A percentile compares a stretch with the other conserved stretches of the same genome.
phyloP scores from a whole-genome alignment of 495 filamentous ascomycete species.

The Coniosporium apollinis region DNA sequence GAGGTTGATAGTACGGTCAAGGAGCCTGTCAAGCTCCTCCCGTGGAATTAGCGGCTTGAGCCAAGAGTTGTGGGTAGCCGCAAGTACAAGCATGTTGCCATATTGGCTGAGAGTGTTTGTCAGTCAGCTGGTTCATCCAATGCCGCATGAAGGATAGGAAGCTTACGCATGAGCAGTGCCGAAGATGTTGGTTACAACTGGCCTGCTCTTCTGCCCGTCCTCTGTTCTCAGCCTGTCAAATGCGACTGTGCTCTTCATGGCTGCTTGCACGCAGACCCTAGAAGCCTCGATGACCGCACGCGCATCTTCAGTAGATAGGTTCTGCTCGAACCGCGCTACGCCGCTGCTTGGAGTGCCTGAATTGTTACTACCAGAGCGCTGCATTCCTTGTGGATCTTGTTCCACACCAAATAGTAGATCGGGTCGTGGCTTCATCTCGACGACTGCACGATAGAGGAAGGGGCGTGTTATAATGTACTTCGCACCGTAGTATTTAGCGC shows the following conservation, averaged over 20 bases:
- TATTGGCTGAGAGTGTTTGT: constrained; percentile 56
- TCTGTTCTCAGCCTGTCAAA: constrained; percentile 51
- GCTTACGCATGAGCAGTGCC: constrained; percentile 95
- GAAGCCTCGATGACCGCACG: constrained; percentile 26
- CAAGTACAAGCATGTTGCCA: constrained; percentile 80
- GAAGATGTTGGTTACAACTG: constrained; percentile 85
- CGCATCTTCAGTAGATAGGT: not conserved
- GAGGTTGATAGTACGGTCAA: constrained; percentile 52
- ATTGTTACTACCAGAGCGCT: not conserved
- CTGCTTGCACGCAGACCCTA: constrained; percentile 44
- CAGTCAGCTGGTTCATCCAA: not conserved
- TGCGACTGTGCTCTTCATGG: constrained; percentile 69
- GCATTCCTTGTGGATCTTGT: not conserved
- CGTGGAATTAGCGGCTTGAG: constrained; percentile 35
- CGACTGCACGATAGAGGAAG: constrained; percentile 49
- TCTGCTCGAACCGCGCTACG: not conserved
- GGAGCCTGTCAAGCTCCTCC: constrained; percentile 33
- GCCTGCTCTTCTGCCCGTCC: constrained; percentile 33
- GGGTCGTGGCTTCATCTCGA: constrained; percentile 17
- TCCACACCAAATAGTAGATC: too few relatives aligned
- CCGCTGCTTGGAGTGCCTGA: not conserved
- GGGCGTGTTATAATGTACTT: constrained; percentile 78
- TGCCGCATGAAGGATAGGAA: not conserved
- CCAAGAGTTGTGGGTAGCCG: constrained; percentile 52
- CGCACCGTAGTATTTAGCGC: constrained; percentile 90